Base-by-base conservation (phyloP, 2,329 filamentous ascomycete genomes). In the Aspergillus sp. region DNA sequence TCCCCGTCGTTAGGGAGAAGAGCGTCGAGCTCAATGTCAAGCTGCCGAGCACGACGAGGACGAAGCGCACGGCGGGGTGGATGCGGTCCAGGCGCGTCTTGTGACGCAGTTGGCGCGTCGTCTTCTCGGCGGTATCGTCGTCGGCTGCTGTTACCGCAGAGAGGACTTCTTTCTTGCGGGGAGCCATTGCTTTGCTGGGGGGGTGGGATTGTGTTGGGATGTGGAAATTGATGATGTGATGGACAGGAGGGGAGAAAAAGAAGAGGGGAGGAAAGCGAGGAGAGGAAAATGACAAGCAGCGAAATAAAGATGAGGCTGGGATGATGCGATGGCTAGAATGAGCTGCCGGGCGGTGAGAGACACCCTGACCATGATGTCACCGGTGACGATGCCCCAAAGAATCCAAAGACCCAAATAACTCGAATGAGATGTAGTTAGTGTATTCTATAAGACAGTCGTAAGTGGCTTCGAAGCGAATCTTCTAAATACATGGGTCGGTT, bases 11-110 rank as follows among this genome's bases (percentile, higher is more conserved):
- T 55, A 89, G 72, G 50, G 86, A 85, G 74, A 90, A 90, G 6
- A 91, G 82, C 17, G 87, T 69, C 15, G 85, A 82, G 64, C 87
- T 89, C 59, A 92, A 77, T 32, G 81, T 79, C 60, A 93, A 81
- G 75, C 81, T 86, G 61, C 82, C 72, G 17, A 83, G 58, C n/a
- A 85, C 75, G 4, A 76, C 72, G 4, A 77, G 74, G 4, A 81
- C 70, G 30, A 86, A 83, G 59, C 82, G 80, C 5, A 69, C 59
- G 13, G 65, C 49, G 9, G 73, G 69, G 32, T 73, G 73, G 23
- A 76, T 69, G 57, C 66, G 70, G 32, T 69, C 63, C 32, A 72
- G 52, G 23, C 45, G 60, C 19, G 67, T 60, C 59, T 64, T 62
- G 47, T 51, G 63, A 55, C 57, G 59, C 43, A 62, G 56, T 38